Conservation (phyloP, 208 protist species). For the Leishmania amazonensis region DNA sequence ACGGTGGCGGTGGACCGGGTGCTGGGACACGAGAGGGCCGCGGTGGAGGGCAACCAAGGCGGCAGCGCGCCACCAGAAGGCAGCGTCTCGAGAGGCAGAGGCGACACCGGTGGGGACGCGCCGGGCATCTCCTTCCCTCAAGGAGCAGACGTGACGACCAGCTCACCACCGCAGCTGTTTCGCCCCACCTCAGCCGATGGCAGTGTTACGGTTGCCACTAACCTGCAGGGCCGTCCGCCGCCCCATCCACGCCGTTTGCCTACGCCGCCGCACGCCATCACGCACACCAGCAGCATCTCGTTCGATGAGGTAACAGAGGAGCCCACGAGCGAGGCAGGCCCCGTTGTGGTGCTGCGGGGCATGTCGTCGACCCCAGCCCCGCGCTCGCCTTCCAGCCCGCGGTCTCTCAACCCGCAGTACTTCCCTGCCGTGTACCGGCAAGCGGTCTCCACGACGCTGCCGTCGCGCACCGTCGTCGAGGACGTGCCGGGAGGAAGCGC, state of each 20-base stretch:
- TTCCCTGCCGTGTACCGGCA: slow-evolving; percentile 8
- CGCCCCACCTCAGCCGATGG: too few relatives aligned
- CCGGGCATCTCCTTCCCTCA: not conserved
- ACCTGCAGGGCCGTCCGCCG: slow-evolving; percentile 24
- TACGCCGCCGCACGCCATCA: slow-evolving; percentile 31
- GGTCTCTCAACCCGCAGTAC: slow-evolving; percentile 23
- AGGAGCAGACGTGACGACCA: not conserved
- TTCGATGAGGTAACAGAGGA: slow-evolving; percentile 39
- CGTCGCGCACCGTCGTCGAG: not conserved
- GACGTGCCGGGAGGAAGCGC: not conserved
- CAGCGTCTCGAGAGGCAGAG: not conserved
- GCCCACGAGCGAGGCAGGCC: slow-evolving; percentile 30
- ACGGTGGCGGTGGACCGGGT: slow-evolving; percentile 21
- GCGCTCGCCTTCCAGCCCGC: slow-evolving; percentile 12
- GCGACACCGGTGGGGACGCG: not conserved
- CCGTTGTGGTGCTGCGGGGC: slow-evolving; percentile 34
- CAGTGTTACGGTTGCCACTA: not conserved
- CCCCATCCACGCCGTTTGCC: slow-evolving; percentile 24
- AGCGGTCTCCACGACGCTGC: not conserved
- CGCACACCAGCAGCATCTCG: slow-evolving; percentile 37
- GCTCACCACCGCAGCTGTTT: not conserved
- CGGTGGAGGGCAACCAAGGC: not conserved
- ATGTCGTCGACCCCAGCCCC: slow-evolving; percentile 15
- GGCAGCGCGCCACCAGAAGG: not conserved
- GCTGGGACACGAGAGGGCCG: not conserved